Percentiles rank a stretch among this genome's conserved stretches.
phyloP scores from a whole-genome alignment of 805 yeast species.

The Candida glaebosa region DNA sequence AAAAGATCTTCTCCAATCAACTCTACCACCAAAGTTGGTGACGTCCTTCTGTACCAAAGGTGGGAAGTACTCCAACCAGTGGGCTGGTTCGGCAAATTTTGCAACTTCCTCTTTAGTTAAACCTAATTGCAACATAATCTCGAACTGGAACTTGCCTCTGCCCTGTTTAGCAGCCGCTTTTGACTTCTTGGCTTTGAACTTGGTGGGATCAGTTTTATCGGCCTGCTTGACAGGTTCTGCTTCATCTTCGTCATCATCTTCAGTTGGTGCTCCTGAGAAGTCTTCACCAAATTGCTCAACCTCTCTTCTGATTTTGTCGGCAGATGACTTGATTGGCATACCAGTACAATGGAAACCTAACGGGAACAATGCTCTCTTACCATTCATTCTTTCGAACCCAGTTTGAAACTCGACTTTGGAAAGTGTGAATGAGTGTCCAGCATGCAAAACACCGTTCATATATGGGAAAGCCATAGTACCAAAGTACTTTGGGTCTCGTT shows the following conservation, averaged over 20 bases:
- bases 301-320: conserved; percentile 92
- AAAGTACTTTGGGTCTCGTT: conserved; percentile 80
- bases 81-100: conserved; percentile 85
- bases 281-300: conserved; percentile 85
- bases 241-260: conserved; percentile 46
- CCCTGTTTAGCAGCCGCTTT: conserved; percentile 95
- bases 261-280: conserved; percentile 64
- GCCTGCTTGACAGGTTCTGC: conserved; percentile 25
- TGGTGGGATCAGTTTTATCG: conserved; percentile 60
- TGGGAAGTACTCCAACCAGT: conserved; percentile 93
- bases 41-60: conserved; percentile 83
- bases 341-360: conserved; percentile 99
- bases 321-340: conserved; percentile 95
- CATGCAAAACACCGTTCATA: conserved; percentile 98
- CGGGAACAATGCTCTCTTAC: conserved; percentile 89
- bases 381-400: conserved; percentile 94
- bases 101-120: conserved; percentile 77
- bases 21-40: conserved; percentile 79
- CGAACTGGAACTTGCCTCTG: conserved; percentile 89
- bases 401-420: conserved; percentile 90
- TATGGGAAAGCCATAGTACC: conserved; percentile 97
- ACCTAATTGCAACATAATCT: conserved; percentile 94
- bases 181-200: conserved; percentile 88
- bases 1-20: conserved; percentile 97
- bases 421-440: conserved; percentile 94